Evolutionary conservation across 73 alveolate species (phyloP).

Genomic region (Blepharisma japonicum): DNA sequence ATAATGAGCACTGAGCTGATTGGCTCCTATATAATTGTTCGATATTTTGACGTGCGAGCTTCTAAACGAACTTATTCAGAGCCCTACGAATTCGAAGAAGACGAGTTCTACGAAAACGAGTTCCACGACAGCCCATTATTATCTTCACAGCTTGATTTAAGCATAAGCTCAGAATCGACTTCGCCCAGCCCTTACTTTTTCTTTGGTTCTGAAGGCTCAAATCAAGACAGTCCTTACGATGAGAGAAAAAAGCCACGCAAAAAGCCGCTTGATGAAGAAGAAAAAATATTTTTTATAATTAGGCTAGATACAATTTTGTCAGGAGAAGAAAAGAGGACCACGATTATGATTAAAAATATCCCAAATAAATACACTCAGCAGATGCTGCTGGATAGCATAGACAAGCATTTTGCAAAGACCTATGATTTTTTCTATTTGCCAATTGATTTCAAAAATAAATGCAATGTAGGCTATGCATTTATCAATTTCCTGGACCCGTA

Average conservation of each 20-base stretch:
- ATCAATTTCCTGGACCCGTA: conserved; percentile 61
- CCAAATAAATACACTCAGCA: conserved; percentile 88
- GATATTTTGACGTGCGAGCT: too few relatives aligned
- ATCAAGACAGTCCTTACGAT: not conserved
- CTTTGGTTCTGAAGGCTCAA: not conserved
- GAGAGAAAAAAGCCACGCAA: conserved; percentile 20
- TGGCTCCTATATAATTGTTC: too few relatives aligned
- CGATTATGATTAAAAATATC: conserved; percentile 95
- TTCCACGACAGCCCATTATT: too few relatives aligned
- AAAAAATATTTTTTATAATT: not conserved
- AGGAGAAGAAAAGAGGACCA: conserved; percentile 49
- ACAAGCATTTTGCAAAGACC: not conserved
- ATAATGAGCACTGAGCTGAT: too few relatives aligned
- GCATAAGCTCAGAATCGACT: conserved; percentile 8
- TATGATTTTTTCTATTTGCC: conserved; percentile 53
- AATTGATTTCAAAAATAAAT: conserved; percentile 57
- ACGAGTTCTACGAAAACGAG: too few relatives aligned
- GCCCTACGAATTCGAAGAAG: too few relatives aligned
- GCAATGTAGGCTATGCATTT: conserved; percentile 89
- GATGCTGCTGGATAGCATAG: not conserved
- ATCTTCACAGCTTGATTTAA: not conserved
- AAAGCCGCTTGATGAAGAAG: conserved; percentile 25
- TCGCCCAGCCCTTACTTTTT: conserved; percentile 12
- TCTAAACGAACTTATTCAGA: too few relatives aligned
- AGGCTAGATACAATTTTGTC: not conserved